Percentiles rank a stretch among this genome's conserved stretches.
Conservation (phyloP, 2,329 filamentous ascomycete genomes). For the Curvularia sp. region DNA sequence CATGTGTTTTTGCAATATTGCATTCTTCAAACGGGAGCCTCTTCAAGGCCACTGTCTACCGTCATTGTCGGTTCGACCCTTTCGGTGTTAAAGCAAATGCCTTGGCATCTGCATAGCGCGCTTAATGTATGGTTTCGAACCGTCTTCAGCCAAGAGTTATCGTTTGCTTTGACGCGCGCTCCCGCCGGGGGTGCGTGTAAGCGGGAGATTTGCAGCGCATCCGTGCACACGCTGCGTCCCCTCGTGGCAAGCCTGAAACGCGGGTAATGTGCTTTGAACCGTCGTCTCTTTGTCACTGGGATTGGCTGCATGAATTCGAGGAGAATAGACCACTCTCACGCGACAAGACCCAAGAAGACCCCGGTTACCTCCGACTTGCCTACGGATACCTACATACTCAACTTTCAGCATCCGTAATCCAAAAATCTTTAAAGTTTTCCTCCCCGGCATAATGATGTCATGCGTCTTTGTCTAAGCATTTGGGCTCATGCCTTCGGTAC, state of each 20-base stretch:
- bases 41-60: not conserved
- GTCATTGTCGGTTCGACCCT: not conserved
- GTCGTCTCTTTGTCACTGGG: constrained; percentile 8
- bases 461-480: not conserved
- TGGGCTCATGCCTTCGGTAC: not conserved
- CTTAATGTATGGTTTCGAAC: constrained; percentile 10
- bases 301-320: constrained; percentile 3
- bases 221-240: constrained; percentile 15
- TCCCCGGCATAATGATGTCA: constrained; percentile 1
- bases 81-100: not conserved
- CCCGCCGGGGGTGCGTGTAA: constrained; percentile 12
- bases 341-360: constrained; percentile 3
- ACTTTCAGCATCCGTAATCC: not conserved
- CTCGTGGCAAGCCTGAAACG: constrained; percentile 23
- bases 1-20: not conserved
- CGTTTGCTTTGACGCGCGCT: constrained; percentile 12
- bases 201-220: constrained; percentile 27
- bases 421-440: constrained; percentile 3
- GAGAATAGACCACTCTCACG: not conserved
- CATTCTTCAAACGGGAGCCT: not conserved
- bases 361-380: not conserved
- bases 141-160: constrained; percentile 8
- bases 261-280: constrained; percentile 11
- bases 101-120: constrained; percentile 5
- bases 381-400: too few species aligned